Evolutionary conservation across 2,329 filamentous ascomycete species (phyloP), one percentile per base, ranked within the genome.

Genomic region (Macrophomina phaseolina): DNA sequence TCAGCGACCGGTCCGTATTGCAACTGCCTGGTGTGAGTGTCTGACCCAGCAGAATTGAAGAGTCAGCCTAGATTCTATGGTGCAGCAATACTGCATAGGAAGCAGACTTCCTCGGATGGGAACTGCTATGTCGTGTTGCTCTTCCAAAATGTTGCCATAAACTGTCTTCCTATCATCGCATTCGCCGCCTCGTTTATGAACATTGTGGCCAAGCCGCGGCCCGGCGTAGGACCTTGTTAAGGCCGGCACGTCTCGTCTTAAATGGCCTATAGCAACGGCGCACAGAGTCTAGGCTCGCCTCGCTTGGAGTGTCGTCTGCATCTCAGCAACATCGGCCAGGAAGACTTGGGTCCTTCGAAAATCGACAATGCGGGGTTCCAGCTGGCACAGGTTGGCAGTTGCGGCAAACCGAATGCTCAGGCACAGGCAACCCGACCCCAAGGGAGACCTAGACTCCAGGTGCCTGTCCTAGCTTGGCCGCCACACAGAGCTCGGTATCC

Each of bases 381-480:
- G 8, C 1, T 45, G n/a, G n/a, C 38, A 18, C 56, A 28, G 42
- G 14, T n/a, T 34, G n/a, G 40, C 30, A 38, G 40, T 61, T 48
- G 11, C 16, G 30, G 32, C 45, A 49, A 32, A 16, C 30, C 36
- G 18, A 48, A 23, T 30, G 5, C 38, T 11, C n/a, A 62, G 58
- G 28, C 58, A 38, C 38, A 32, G 42, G 28, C 28, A 23, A 40
- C 7, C 30, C 9, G 42, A 14, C 40, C 14, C 8, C 42, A 8
- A 36, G 30, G 16, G 42, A 3, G 11, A 46, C n/a, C n/a, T 9
- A 30, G 16, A 62, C 42, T 23, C n/a, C 32, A 28, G 32, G 28
- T 62, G 58, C n/a, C 16, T 49, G 36, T 55, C 16, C 45, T 6
- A 60, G 4, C 40, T 46, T 60, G 28, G 40, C 58, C 45, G n/a